Evolutionary conservation across 805 yeast genomes (phyloP), one percentile per base, ranked within the genome.

Genomic region (Teunomyces lycoperdinae): DNA sequence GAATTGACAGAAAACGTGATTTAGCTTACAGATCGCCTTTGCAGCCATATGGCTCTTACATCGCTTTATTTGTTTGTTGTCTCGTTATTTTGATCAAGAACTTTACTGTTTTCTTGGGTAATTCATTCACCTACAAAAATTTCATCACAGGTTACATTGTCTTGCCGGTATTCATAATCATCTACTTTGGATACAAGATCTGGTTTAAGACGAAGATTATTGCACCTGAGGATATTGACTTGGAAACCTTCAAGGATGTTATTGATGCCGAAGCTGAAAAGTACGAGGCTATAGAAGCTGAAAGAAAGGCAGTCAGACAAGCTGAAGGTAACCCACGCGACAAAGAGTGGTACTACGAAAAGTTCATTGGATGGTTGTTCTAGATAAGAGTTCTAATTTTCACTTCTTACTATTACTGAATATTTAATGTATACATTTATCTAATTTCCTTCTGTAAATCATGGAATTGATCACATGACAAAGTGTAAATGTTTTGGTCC

Each of bases 141-240:
- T 87, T 87, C 61, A 84, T 87, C 59, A 85, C 92, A 30, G 90
- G 91, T 40, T 86, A 87, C 67, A 83, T 87, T 58, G 87, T 87
- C 28, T 76, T 86, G 42, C 89, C 89, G 31, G 82, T 85, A 9
- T 86, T 76, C 56, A 34, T 83, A 31, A 68, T 80, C 42, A 70
- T 78, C 49, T 77, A 70, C 53, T 56, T 77, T 51, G 89, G 87
- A 5, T 83, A 80, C 73, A 85, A 85, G 68, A n/a, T 83, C 33
- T 54, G 68, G 52, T 67, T 66, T 61, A 81, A 75, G 62, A 73
- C 86, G 30, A 74, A 71, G 55, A 49, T 73, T 27, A 72, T 79
- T 45, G 64, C 87, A 5, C 68, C 66, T 40, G 87, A 84, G 55
- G 85, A 20, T 20, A 20, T 79, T 26, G 92, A 85, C 62, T 69